Base-by-base conservation (phyloP, 2,329 filamentous ascomycete species). In the Lasiodiplodia theobromae region DNA sequence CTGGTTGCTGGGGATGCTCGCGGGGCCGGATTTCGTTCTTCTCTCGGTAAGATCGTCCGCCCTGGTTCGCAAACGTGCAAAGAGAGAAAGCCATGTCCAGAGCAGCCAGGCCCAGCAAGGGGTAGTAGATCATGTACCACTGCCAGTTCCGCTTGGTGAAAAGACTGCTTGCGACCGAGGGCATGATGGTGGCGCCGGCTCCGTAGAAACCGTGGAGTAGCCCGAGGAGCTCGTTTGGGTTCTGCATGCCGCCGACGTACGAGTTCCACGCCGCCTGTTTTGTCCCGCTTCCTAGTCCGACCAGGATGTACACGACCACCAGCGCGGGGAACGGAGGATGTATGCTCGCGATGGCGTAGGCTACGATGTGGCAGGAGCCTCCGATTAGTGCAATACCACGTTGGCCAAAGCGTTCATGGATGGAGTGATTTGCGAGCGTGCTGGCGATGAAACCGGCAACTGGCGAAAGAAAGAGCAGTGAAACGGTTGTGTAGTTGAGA, bases 91-190 rank as follows among this genome's bases (percentile, higher is more conserved):
- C 67, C 8, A 90, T 76, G 74, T 92, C 90, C 23, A 90, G 70
- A 0, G 77, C 81, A 0, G 88, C 85, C 57, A 87, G 77, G 8
- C 80, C 87, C 47, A 91, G 88, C 89, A 94, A 91, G 68, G 93
- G 79, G 75, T 93, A 93, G 78, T 92, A 95, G 77, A 91, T 94
- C 14, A 82, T 83, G 73, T 90, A 93, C 92, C 92, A 96, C 0
- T 82, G 82, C 66, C 90, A 75, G 2, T 81, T 72, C 0, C 81
- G 87, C 71, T 87, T 88, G 0, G 89, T 88, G 40, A 94, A 87
- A 86, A 95, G 88, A 5, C 86, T 85, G 0, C 92, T 93, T 1
- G 91, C 91, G 69, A 93, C 84, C 7, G 94, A 77, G 0, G 92
- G 92, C 3, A 86, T 83, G 14, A 93, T 81, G 0, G 90, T 89